Evolutionary conservation across 2,329 filamentous ascomycete genomes (phyloP).

Genomic region (Herpotrichia juniperi): DNA sequence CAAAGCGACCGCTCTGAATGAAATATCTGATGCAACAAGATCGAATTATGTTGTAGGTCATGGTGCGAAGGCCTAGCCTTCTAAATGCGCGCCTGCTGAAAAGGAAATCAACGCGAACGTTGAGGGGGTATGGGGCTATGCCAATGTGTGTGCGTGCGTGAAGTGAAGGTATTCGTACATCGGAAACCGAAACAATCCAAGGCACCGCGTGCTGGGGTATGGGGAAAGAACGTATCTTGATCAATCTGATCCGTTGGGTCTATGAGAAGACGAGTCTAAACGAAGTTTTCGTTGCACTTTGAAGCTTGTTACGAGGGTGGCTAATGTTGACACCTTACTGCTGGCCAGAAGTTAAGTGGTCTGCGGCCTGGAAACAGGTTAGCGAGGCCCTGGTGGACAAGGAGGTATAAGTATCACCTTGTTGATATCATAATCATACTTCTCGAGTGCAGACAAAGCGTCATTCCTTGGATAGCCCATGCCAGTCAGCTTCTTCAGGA

Average conservation of each 20-base stretch:
- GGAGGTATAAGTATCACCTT: constrained; percentile 63
- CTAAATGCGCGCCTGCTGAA: constrained; percentile 17
- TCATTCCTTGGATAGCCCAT: constrained; percentile 85
- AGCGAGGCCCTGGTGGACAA: constrained; percentile 12
- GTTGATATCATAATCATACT: constrained; percentile 95
- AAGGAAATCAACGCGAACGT: constrained; percentile 23
- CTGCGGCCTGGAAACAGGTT: constrained; percentile 37
- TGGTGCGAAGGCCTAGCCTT: constrained; percentile 2
- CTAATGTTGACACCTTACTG: constrained; percentile 3
- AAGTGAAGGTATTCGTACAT: constrained; percentile 42
- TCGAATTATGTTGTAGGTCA: constrained; percentile 1
- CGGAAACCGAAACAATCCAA: constrained; percentile 14
- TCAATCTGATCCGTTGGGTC: constrained; percentile 1
- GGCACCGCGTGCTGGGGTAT: neutral
- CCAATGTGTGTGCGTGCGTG: constrained; percentile 15
- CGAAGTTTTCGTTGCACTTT: neutral
- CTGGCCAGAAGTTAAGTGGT: constrained; percentile 38
- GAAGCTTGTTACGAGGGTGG: neutral
- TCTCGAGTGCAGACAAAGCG: constrained; percentile 82
- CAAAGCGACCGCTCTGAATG: constrained; percentile 5
- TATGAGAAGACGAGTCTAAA: neutral
- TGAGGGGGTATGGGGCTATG: constrained; percentile 25
- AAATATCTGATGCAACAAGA: constrained; percentile 17
- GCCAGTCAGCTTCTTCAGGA: constrained; percentile 83
- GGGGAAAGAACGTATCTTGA: neutral